Evolutionary conservation across 129 eudicot species (phyloP), one percentile per base, ranked within the genome.

Genomic region (Glebionis coronaria): DNA sequence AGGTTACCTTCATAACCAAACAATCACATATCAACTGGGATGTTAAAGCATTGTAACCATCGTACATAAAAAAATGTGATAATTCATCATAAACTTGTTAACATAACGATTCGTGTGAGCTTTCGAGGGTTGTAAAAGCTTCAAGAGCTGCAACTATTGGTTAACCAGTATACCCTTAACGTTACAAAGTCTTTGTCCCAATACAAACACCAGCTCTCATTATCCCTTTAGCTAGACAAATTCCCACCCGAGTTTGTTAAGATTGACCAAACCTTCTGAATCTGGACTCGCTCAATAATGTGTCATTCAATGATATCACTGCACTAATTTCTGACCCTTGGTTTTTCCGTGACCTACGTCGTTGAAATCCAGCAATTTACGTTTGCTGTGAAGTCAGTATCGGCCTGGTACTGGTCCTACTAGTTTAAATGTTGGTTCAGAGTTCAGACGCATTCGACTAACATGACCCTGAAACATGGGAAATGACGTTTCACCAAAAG

Each of bases 161-260:
- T 82, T 9, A 94, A 94, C 61, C 77, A 79, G 56, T 75, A 89
- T 67, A 67, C 99, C 2, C n/a, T 2, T 0, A 23, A 23, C 25
- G 2, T 23, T 23, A 23, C 25, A 0, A 23, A 23, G 25, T n/a
- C n/a, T n/a, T n/a, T n/a, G n/a, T n/a, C n/a, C n/a, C n/a, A 81
- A 40, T 89, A 95, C 63, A 70, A 75, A 69, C 81, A 81, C 83
- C 89, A 75, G 97, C 99, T 68, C 84, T 93, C 61, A 97, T 72
- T 62, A 51, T 93, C 46, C 90, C 98, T n/a, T 80, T 23, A 81
- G 18, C 42, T 94, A 97, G 97, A 38, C 83, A 81, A 54, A 75
- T 94, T 68, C 59, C 99, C 99, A 47, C 6, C 67, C 2, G 88
- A 94, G 70, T 86, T 93, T 23, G 77, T 81, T 9, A 83, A 31